Conservation (phyloP, 2,329 filamentous ascomycete species). For the Lizonia empirigonia region DNA sequence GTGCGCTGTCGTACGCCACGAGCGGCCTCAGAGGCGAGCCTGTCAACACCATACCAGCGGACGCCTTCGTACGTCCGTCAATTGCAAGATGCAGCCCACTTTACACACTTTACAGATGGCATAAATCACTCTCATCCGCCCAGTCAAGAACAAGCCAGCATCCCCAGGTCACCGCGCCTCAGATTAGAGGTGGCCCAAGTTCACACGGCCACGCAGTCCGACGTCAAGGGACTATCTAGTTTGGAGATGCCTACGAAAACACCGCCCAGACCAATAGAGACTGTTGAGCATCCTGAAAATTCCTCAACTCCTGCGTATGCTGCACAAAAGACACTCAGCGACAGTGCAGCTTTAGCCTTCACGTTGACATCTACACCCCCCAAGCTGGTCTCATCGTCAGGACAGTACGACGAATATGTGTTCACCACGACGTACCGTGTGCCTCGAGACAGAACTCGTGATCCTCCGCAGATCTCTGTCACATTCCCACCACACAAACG, state of each 20-base stretch:
- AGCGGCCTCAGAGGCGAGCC: not conserved
- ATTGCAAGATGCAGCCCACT: not conserved
- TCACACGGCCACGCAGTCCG: too few species aligned
- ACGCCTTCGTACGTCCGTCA: not conserved
- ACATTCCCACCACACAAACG: not conserved
- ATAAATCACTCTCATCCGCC: not conserved
- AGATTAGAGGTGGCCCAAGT: too few species aligned
- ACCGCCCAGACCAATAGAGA: not conserved
- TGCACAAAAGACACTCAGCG: not conserved
- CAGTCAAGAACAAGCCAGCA: too few species aligned
- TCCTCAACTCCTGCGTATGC: not conserved
- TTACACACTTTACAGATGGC: not conserved
- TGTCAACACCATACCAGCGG: not conserved
- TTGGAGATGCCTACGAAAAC: too few species aligned
- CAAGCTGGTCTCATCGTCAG: not conserved
- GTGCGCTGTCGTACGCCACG: not conserved
- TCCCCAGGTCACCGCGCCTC: too few species aligned
- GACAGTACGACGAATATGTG: not conserved
- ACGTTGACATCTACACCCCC: not conserved
- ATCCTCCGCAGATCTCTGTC: not conserved
- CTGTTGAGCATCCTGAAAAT: not conserved
- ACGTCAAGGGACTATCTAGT: not conserved
- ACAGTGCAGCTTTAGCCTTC: not conserved
- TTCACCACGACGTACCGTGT: not conserved
- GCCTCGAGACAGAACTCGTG: not conserved